These are phyloP conservation scores for Talaromyces sp. DNA, from an alignment of 2,329 filamentous ascomycete species.

Conservation along the genomic window DNA sequence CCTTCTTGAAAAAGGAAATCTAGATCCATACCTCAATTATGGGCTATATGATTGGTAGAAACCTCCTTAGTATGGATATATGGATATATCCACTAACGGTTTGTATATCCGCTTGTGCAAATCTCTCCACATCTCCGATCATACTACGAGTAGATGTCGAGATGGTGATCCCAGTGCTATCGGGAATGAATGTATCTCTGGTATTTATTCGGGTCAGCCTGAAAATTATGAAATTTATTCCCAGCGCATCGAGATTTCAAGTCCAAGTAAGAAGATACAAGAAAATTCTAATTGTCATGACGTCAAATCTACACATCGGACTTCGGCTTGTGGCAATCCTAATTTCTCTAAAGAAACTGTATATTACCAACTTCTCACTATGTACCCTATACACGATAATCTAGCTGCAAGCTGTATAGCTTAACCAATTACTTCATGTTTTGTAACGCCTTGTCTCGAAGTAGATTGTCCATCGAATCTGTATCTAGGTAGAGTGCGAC, in stretches of 20 bases:
- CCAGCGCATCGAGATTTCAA: background rate
- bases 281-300: background rate
- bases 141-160: background rate
- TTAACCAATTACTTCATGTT: background rate
- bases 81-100: background rate
- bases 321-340: background rate
- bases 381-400: background rate
- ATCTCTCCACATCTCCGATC: background rate
- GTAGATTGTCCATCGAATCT: background rate
- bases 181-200: background rate
- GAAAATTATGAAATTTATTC: background rate
- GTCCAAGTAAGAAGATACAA: background rate
- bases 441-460: background rate
- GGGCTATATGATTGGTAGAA: background rate
- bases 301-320: background rate
- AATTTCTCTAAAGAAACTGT: background rate
- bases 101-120: background rate
- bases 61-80: background rate
- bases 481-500: constrained; percentile 20
- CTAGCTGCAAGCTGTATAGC: background rate
- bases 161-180: background rate
- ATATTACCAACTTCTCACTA: background rate
- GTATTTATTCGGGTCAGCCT: no score
- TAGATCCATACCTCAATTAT: background rate
- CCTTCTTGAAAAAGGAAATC: background rate